Base-by-base conservation (phyloP, 257 asterid genomes). In the Przewalskia tangutica region DNA sequence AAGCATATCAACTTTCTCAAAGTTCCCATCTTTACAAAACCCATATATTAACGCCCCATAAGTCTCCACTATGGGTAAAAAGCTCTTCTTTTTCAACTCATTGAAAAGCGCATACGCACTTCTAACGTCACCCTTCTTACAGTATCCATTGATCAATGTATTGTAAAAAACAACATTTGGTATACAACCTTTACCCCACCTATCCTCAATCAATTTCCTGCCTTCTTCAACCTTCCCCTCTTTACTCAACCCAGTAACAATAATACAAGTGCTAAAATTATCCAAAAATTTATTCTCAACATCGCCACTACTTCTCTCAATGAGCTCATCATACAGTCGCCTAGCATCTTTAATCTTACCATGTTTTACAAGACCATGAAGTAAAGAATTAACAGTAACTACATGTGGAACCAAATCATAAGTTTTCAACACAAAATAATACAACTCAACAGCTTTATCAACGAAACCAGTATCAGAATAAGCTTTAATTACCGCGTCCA, bases 171-270 rank as follows among this genome's bases (percentile, higher is more conserved):
- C 93, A 54, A 91, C 73, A 84, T 92, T 89, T 0, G 99, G 99
- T 54, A 95, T 88, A 85, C 97, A 94, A 34, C 87, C 88, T 86
- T 82, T 89, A 73, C 98, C 99, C 97, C 99, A 94, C 79, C 88
- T 91, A 77, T 88, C 90, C 90, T 90, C 96, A 68, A 95, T 91
- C 86, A 95, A 85, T 79, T 86, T 89, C 86, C 81, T 63, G 82
- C 93, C 98, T 85, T 91, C 89, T 79, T 91, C 92, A 38, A 95
- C 93, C 84, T 90, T 89, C 48, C 97, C 97, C 59, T 90, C 92
- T 85, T 86, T 89, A 84, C 98, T 92, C 88, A 91, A 87, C 85
- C 94, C 98, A 79, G 82, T 91, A 13, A 92, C 95, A 92, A 95
- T 87, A 83, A 92, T 91, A 80, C 93, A 88, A 63, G 91, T 92